phyloP scores from a whole-genome alignment of 2,329 filamentous ascomycete species.

The Cytospora chrysosperma region DNA sequence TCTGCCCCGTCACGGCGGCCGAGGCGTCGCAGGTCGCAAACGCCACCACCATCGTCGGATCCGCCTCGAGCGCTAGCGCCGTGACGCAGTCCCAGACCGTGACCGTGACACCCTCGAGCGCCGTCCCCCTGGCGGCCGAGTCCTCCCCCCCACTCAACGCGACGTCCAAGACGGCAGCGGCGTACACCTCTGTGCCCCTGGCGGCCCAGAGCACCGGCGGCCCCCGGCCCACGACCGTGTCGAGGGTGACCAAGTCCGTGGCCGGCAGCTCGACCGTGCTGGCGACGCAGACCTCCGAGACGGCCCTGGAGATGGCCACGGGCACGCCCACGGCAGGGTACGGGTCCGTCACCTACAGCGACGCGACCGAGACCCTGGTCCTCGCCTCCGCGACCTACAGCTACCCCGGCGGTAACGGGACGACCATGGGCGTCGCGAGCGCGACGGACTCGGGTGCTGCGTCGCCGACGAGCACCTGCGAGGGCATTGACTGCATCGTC shows the following conservation, averaged over 20 bases:
- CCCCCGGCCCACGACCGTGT: slow-evolving; percentile 9
- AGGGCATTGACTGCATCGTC: slow-evolving; percentile 22
- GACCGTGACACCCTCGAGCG: not conserved
- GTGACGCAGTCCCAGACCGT: too few relatives aligned
- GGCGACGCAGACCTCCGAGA: not conserved
- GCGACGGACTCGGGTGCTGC: not conserved
- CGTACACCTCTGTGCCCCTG: not conserved
- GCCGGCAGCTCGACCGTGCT: not conserved
- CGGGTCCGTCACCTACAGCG: slow-evolving; percentile 3
- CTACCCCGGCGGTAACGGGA: slow-evolving; percentile 9
- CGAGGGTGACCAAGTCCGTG: not conserved
- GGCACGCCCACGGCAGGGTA: not conserved
- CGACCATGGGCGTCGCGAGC: slow-evolving; percentile 10
- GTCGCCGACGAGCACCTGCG: not conserved
- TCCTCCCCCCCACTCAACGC: not conserved
- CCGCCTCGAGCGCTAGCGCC: not conserved
- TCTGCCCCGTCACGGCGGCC: slow-evolving; percentile 19
- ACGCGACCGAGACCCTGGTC: slow-evolving; percentile 9
- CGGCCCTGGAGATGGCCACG: slow-evolving; percentile 18
- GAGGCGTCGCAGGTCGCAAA: not conserved
- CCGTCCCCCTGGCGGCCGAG: not conserved
- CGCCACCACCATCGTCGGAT: not conserved
- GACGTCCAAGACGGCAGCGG: not conserved
- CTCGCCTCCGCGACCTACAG: slow-evolving; percentile 2
- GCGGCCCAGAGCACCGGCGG: slow-evolving; percentile 9